Base-by-base conservation (phyloP, 73 alveolate genomes). In the Blepharisma japonicum region DNA sequence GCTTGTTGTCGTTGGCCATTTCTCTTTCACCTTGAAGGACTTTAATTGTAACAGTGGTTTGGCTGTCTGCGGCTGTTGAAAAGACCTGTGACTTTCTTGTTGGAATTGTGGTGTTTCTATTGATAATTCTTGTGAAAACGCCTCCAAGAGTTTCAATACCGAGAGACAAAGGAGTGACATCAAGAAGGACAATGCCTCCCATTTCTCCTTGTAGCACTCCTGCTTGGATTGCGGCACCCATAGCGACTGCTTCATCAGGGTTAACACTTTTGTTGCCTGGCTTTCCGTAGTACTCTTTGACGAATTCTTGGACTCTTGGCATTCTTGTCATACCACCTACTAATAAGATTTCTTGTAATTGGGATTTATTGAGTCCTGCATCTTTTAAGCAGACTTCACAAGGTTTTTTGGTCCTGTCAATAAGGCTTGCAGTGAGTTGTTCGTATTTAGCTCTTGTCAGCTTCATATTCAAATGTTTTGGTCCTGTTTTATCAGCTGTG, bases 191-290 rank as follows among this genome's bases (percentile, higher is more conserved):
- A 27, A 61, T 61, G 11, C 81, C 89, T 77, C 81, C 46, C 50
- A 81, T 81, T 55, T 93, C 95, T 39, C 98, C 98, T 56, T 91
- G 89, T 79, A 96, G 85, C 77, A 94, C 97, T 27, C 98, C 99
- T 14, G 98, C 99, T 86, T 87, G 91, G 71, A 96, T 88, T n/a
- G 99, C 98, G 23, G 99, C 99, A n/a, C 99, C 99, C 82, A 82
- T 77, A 18, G 98, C 97, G 56, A 96, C 99, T 55, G 98, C 98
- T 80, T 96, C 99, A 79, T 96, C 99, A 4, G 99, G 99, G 72
- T 87, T 93, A 70, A 88, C 91, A 83, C 85, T 89, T 79, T 86
- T 83, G 71, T 84, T 91, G 83, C 82, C 96, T 27, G 78, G 54
- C 84, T 83, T 86, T 6, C 91, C 92, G 84, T 68, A 76, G 85